Conservation (phyloP, 371 early-diverging fungal genomes). For the Syncephalastrum racemosum region DNA sequence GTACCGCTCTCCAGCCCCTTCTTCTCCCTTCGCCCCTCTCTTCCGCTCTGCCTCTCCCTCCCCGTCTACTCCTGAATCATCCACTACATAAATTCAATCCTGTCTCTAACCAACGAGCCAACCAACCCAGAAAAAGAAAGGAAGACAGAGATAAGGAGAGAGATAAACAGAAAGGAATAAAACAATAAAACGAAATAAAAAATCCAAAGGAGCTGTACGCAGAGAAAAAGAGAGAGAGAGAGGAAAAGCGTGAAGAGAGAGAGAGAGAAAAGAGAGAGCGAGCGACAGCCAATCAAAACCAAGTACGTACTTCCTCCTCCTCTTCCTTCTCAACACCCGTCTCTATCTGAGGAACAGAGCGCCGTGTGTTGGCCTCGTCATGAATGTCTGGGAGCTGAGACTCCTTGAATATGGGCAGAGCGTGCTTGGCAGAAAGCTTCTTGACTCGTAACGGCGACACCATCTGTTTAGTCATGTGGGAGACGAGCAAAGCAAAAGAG, state of each 20-base stretch:
- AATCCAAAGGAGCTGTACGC: too few species aligned
- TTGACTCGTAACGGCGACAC: slow-evolving; percentile 56
- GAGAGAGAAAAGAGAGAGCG: neutral
- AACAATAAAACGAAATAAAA: too few species aligned
- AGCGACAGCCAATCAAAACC: slow-evolving; percentile 14
- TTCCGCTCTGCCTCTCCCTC: too few species aligned
- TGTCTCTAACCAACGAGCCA: too few species aligned
- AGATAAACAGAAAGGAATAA: slow-evolving; percentile 7
- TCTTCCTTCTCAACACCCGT: slow-evolving; percentile 95
- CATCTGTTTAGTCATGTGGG: slow-evolving; percentile 31
- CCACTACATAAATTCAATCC: too few species aligned
- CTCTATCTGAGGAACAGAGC: slow-evolving; percentile 66
- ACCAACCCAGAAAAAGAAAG: too few species aligned
- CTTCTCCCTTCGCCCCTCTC: too few species aligned
- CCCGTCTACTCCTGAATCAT: too few species aligned
- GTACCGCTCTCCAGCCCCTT: too few species aligned
- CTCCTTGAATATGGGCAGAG: slow-evolving; percentile 61
- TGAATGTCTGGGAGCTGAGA: slow-evolving; percentile 61
- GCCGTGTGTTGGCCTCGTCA: slow-evolving; percentile 57
- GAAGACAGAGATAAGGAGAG: slow-evolving; percentile 5
- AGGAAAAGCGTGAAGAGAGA: slow-evolving; percentile 8
- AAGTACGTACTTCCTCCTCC: slow-evolving; percentile 67
- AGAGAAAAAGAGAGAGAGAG: slow-evolving; percentile 5
- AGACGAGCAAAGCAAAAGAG: slow-evolving; percentile 2
- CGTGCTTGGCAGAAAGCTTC: slow-evolving; percentile 61